Evolutionary conservation across 1,284 basidiomycete species (phyloP), one percentile per base, ranked within the genome.

Genomic region (Vanrija sp.): DNA sequence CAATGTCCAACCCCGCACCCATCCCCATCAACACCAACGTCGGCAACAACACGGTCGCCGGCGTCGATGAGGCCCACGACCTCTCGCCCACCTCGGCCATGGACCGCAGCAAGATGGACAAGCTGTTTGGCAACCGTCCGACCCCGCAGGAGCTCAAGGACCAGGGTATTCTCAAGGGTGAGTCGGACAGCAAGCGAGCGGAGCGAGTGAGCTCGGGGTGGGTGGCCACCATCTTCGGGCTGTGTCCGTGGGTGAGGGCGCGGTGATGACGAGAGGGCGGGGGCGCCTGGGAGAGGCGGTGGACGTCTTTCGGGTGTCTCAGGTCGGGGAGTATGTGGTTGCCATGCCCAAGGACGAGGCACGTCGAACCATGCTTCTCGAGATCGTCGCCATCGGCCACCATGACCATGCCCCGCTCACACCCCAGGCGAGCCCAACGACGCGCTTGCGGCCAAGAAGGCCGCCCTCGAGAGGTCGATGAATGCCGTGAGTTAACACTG

Each of bases 101-200:
- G 42, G 66, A 78, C 51, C 62, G 60, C 50, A 62, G 59, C 35
- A 78, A 77, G 62, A 78, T 88, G 51, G 85, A 87, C 73, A 82
- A 80, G 66, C 77, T 80, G 43, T 77, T 87, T 48, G 77, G 75
- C 41, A 75, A 80, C 24, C 78, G 86, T 36, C 81, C 84, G 9
- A 80, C 83, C 15, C 83, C 84, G 66, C 72, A 81, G 42, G 84
- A 87, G 53, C 79, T 89, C 41, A 79, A 87, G 56, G 83, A 85
- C 45, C 81, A 84, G 61, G 86, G 86, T 66, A 88, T 89, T 57
- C 79, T 89, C 57, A 88, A 88, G 76, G 84, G 86, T 83, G 56
- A 50, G 77, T 67, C 8, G 24, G 45, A 49, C 3, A 9, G 16
- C 27, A 48, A 52, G 24, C 31, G 36, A 45, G 42, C 20, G 12